Evolutionary conservation across 2,329 filamentous ascomycete species (phyloP), one percentile per base, ranked within the genome.

Genomic region (Rhynchosporium graminicola): DNA sequence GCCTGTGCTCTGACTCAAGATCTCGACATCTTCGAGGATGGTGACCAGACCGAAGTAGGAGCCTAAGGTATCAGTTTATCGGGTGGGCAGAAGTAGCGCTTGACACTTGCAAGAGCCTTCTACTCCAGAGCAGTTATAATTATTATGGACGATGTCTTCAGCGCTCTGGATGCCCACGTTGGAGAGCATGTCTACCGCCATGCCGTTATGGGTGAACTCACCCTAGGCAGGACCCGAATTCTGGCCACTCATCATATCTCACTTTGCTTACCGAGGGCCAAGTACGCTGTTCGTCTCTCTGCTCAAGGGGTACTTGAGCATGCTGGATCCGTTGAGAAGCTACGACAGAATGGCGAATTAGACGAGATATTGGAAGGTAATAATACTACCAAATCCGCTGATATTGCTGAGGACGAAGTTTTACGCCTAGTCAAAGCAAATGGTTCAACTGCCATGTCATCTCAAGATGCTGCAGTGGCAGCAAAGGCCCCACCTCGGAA

Each of bases 91-190:
- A 88, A 89, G 70, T 92, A 90, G 88, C 84, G 91, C 47, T 82
- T 94, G 45, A 90, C 89, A 0, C 83, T 94, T 65, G 91, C 91
- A 1, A 80, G 91, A 58, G 90, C 90, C 1, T 79, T 94, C 28
- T 94, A 94, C 75, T 92, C 89, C 2, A 81, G 89, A 15, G 89
- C 89, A 0, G 86, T 87, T 0, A 86, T 92, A 57, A 77, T 95
- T 3, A 78, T 94, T n/a, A 80, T 94, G 71, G 91, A 95, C 72
- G 91, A 95, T 70, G 89, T 93, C 38, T 92, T 95, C 73, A 90
- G 87, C 70, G 70, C 91, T 15, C 84, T 94, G 6, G 91, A 95
- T 74, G 87, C 89, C 5, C 89, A 92, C 70, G 90, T 92, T 50
- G 90, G 90, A 8, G 84, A 87, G 42, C 87, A 92, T 68, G 87